phyloP scores from a whole-genome alignment of 2,329 filamentous ascomycete genomes.

The Fusarium caatingaense region DNA sequence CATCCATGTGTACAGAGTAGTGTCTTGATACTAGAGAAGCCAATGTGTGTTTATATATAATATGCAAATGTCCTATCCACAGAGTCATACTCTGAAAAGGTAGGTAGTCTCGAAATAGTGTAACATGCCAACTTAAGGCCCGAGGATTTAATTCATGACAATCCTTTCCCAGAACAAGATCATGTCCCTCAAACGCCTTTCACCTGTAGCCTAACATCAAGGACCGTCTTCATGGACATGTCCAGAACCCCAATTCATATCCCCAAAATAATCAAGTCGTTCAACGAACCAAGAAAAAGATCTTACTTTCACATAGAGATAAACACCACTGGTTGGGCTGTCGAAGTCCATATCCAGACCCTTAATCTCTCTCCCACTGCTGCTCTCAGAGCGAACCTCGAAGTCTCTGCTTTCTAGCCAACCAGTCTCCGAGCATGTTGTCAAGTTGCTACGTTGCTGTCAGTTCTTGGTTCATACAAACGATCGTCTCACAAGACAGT shows the following conservation, averaged over 20 bases:
- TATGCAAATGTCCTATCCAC: conserved; percentile 24
- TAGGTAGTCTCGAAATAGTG: conserved; percentile 8
- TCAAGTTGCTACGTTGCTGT: conserved; percentile 75
- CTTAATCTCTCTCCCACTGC: background rate
- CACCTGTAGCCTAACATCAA: conserved; percentile 45
- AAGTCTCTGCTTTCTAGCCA: conserved; percentile 75
- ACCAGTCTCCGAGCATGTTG: conserved; percentile 84
- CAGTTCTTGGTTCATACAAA: conserved; percentile 18
- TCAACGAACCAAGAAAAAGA: conserved; percentile 43
- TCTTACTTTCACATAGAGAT: conserved; percentile 24
- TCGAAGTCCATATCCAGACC: conserved; percentile 6
- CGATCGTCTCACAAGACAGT: background rate
- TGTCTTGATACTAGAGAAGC: conserved; percentile 1
- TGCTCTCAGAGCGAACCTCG: conserved; percentile 59
- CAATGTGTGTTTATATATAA: conserved; percentile 13
- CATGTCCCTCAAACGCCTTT: conserved; percentile 43
- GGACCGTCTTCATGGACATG: conserved; percentile 40
- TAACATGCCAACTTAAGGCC: conserved; percentile 30
- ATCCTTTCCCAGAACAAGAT: conserved; percentile 33
- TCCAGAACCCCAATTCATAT: conserved; percentile 42
- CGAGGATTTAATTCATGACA: conserved; percentile 44
- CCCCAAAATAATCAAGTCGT: conserved; percentile 46
- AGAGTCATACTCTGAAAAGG: conserved; percentile 7
- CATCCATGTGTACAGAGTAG: background rate
- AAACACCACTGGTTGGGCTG: conserved; percentile 19